Conservation (phyloP, 2,329 filamentous ascomycete species). For the Phoma sp. region DNA sequence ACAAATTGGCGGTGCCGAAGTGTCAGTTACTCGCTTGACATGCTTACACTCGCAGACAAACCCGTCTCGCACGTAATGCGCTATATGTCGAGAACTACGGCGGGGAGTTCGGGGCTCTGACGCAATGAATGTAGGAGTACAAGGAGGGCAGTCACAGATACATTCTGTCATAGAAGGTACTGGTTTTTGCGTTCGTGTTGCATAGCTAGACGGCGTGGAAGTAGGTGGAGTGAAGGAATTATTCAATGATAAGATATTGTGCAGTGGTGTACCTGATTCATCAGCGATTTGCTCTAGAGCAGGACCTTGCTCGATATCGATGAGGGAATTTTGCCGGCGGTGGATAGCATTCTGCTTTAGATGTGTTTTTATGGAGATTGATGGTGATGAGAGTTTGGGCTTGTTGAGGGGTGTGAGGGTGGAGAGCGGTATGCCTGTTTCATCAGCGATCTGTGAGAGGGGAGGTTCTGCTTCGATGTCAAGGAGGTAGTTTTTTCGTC, state of each 20-base stretch:
- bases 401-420: neutral
- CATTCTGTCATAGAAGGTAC: too few species aligned
- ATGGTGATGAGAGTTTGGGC: neutral
- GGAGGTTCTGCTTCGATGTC: neutral
- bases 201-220: neutral
- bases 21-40: neutral
- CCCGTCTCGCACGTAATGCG: neutral
- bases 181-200: neutral
- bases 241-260: neutral
- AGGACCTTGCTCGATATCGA: neutral
- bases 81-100: neutral
- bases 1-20: neutral
- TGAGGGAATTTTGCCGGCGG: neutral
- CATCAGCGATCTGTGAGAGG: neutral
- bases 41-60: neutral
- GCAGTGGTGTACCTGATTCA: neutral
- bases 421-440: neutral
- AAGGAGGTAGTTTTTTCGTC: neutral
- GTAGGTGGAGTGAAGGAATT: neutral
- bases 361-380: too few species aligned
- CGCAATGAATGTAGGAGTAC: too few species aligned
- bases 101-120: neutral
- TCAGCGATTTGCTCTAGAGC: neutral
- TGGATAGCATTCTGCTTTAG: neutral
- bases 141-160: neutral